A percentile compares a stretch with the other conserved stretches of the same genome.
phyloP scores from a whole-genome alignment of 441 rosid species.

The Populus tomentosa region DNA sequence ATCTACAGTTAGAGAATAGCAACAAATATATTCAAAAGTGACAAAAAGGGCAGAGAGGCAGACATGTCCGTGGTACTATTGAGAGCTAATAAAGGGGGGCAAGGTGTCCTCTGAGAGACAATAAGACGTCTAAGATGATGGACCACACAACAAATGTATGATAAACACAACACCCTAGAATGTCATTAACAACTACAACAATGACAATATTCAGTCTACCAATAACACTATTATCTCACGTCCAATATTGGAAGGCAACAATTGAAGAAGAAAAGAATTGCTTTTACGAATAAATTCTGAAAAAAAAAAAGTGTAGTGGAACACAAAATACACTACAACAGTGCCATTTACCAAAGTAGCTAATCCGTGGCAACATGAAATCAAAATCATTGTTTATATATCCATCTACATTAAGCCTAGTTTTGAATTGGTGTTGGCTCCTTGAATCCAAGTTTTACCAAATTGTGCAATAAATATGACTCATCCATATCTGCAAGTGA shows the following conservation, averaged over 20 bases:
- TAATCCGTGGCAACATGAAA: neutral
- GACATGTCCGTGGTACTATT: neutral
- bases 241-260: neutral
- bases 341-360: neutral
- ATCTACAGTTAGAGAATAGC: slow-evolving; percentile 1
- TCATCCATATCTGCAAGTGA: slow-evolving; percentile 60
- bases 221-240: neutral
- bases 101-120: neutral
- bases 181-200: neutral
- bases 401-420: neutral
- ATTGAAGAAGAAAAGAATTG: neutral
- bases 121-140: neutral
- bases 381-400: neutral
- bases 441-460: slow-evolving; percentile 71
- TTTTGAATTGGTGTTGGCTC: slow-evolving; percentile 97
- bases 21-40: neutral
- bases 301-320: neutral
- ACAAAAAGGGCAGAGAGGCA: neutral
- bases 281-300: neutral
- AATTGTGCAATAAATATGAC: slow-evolving; percentile 54
- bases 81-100: neutral
- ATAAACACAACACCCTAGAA: neutral
- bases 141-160: neutral
- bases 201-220: neutral
- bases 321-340: too few relatives aligned